Base-by-base conservation (phyloP, 2,329 filamentous ascomycete genomes). In the Gnomoniopsis sp. region DNA sequence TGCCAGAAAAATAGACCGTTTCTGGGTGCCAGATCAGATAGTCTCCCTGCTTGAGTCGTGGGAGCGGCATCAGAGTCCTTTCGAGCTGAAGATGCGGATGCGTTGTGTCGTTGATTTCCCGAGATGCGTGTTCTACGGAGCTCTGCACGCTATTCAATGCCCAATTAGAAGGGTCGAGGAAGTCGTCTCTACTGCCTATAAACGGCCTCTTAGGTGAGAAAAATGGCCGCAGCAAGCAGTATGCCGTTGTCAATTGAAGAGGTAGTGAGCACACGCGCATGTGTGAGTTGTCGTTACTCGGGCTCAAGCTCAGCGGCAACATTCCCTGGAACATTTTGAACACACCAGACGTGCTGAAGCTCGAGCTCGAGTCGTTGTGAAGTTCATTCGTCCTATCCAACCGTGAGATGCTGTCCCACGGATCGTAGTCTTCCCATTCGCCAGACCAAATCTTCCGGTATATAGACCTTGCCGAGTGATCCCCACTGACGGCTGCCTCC, bases 301-400 rank as follows among this genome's bases (percentile, higher is more conserved):
- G 83, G 1, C 86, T 87, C 26, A 79, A 75, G 21, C 82, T 86
- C 72, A 93, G 82, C 30, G 80, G 78, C 15, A 93, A 72, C 88
- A 89, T 91, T 53, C 89, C 90, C 69, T 93, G 89, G 68, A 88
- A 89, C 80, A 91, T 89, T 52, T 90, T 82, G 70, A 92, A 88
- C 72, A 90, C 88, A 52, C 79, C 86, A 71, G 89, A 92, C 10
- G 86, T 85, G 2, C 89, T 88, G 0, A 88, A 83, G 8, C 88
- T 87, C 58, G n/a, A n/a, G n/a, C n/a, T n/a, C n/a, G n/a, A n/a
- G n/a, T n/a, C n/a, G n/a, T 89, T 82, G 70, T 93, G 91, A 22
- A 92, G 70, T 69, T 93, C 88, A 64, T 85, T 84, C 2, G 81
- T 79, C 10, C 86, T 87, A 1, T 76, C 75, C 0, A 91, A 74